phyloP scores from a whole-genome alignment of 345 rosid genomes.

The Pugionium cornutum region DNA sequence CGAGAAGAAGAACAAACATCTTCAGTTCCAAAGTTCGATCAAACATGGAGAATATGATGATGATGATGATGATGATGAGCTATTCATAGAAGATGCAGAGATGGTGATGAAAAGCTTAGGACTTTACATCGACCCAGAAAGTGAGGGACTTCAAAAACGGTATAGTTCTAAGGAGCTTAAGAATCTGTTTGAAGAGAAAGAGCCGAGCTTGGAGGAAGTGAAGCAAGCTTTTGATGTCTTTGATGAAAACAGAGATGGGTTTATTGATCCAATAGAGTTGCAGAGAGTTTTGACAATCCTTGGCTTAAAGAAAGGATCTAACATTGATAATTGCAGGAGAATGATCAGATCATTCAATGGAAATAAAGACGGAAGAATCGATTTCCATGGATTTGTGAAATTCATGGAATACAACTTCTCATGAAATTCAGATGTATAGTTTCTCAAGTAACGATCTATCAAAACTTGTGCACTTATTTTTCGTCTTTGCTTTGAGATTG shows the following conservation, averaged over 20 bases:
- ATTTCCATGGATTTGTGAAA: constrained; percentile 68
- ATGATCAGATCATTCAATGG: constrained; percentile 68
- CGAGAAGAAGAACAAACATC: constrained; percentile 36
- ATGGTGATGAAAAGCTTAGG: constrained; percentile 65
- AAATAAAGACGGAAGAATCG: constrained; percentile 62
- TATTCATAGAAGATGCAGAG: constrained; percentile 59
- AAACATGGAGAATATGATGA: neutral
- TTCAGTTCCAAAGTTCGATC: constrained; percentile 30
- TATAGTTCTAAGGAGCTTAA: constrained; percentile 48
- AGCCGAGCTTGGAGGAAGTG: constrained; percentile 74
- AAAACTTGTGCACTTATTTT: neutral
- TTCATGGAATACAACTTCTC: constrained; percentile 64
- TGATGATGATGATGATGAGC: constrained; percentile 31
- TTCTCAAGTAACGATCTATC: constrained; percentile 10
- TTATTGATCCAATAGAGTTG: constrained; percentile 69
- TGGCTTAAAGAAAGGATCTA: constrained; percentile 54
- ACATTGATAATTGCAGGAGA: constrained; percentile 53
- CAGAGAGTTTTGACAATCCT: constrained; percentile 58
- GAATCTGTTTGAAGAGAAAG: constrained; percentile 68
- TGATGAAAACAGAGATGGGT: constrained; percentile 78
- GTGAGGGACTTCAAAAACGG: constrained; percentile 43
- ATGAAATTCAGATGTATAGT: constrained; percentile 28
- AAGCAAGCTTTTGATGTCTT: constrained; percentile 79
- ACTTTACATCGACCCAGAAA: constrained; percentile 45
- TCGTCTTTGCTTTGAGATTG: constrained; percentile 16